Percentiles rank a stretch among this genome's conserved stretches.
phyloP scores from a whole-genome alignment of 495 filamentous ascomycete genomes.

The Hypoxylon fuscum region DNA sequence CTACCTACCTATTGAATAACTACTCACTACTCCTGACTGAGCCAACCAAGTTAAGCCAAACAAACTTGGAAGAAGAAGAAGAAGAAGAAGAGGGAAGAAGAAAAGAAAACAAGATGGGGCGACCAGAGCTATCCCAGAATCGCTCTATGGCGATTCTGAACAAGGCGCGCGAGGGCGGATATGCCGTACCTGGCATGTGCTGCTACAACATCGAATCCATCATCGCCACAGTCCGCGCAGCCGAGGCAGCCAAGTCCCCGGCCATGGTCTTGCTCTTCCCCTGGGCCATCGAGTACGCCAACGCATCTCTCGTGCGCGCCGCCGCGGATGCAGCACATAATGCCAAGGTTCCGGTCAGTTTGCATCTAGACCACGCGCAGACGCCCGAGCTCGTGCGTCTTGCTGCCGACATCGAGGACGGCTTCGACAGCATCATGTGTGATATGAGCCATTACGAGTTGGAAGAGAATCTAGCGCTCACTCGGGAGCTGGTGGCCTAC shows the following conservation, averaged over 20 bases:
- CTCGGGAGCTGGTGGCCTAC: constrained; percentile 72
- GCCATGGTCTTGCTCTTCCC: constrained; percentile 89
- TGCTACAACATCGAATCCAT: constrained; percentile 89
- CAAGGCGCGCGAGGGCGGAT: constrained; percentile 69
- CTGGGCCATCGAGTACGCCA: constrained; percentile 80
- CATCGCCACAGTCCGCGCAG: constrained; percentile 79
- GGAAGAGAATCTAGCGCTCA: constrained; percentile 78
- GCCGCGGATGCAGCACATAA: constrained; percentile 69
- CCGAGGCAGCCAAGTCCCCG: constrained; percentile 75
- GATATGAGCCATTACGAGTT: constrained; percentile 87
- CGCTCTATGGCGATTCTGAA: constrained; percentile 74
- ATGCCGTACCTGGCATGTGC: constrained; percentile 79
- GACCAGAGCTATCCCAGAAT: constrained; percentile 63
- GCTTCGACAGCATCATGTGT: constrained; percentile 84
- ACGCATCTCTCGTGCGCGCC: constrained; percentile 66
- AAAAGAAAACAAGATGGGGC: constrained; percentile 52
- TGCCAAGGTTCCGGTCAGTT: constrained; percentile 73
- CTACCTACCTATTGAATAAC: too few relatives aligned
- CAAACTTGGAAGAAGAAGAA: too few relatives aligned
- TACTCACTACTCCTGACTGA: too few relatives aligned
- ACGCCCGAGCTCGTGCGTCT: constrained; percentile 73
- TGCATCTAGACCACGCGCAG: constrained; percentile 83
- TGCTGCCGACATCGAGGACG: constrained; percentile 68
- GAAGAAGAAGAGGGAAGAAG: too few relatives aligned
- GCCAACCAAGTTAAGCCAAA: too few relatives aligned